phyloP scores from a whole-genome alignment of 179 eudicot species.

The Camellia oleifera region DNA sequence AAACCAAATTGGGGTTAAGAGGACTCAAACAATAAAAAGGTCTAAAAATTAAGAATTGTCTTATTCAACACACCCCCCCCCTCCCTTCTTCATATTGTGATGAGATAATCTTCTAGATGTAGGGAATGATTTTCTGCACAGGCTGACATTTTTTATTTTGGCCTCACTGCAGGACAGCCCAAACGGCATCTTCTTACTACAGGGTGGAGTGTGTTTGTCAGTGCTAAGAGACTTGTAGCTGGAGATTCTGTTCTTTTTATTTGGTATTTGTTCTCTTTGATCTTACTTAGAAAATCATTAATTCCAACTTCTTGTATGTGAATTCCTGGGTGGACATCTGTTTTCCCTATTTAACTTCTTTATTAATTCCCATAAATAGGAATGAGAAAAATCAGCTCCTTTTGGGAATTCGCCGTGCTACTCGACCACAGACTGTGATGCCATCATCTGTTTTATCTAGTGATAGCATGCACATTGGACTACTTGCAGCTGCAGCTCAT shows the following conservation, averaged over 20 bases:
- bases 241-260: slow-evolving; percentile 99
- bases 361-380: slow-evolving; percentile 37
- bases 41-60: no score
- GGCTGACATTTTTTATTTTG: background rate
- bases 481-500: slow-evolving; percentile 99
- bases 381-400: slow-evolving; percentile 97
- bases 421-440: slow-evolving; percentile 98
- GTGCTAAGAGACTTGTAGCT: slow-evolving; percentile 98
- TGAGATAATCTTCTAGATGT: background rate
- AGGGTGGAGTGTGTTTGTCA: slow-evolving; percentile 99
- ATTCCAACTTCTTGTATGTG: background rate
- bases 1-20: no score
- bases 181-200: slow-evolving; percentile 98
- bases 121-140: background rate
- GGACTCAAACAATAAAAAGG: no score
- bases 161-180: slow-evolving; percentile 83
- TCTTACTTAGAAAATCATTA: background rate
- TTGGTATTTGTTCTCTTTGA: slow-evolving; percentile 45
- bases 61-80: no score
- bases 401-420: slow-evolving; percentile 95
- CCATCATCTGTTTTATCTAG: slow-evolving; percentile 99
- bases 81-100: background rate
- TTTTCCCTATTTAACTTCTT: background rate
- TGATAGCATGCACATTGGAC: slow-evolving; percentile 99
- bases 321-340: background rate